Percentiles rank a stretch among this genome's conserved stretches.
These are phyloP conservation scores for Fraxinus americana DNA, from an alignment of 257 asterid species.

Conservation along the genomic window DNA sequence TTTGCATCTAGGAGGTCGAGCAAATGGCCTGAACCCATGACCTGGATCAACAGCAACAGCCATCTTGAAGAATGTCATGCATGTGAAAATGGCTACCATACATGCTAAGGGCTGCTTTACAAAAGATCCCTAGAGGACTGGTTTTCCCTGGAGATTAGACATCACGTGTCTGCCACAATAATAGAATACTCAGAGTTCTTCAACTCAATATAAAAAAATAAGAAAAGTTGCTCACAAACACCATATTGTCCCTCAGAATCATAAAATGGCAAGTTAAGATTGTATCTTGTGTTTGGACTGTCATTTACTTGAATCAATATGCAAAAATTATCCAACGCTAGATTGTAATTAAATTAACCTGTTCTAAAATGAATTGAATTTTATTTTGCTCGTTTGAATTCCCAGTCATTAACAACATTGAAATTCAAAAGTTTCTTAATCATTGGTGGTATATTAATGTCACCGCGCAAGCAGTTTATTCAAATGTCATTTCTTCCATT, in stretches of 20 bases:
- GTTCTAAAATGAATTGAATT: not conserved
- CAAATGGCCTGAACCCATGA: conserved; percentile 81
- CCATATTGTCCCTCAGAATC: not conserved
- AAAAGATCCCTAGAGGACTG: conserved; percentile 53
- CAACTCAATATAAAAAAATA: not conserved
- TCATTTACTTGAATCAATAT: not conserved
- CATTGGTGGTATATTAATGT: not conserved
- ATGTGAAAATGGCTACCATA: conserved; percentile 48
- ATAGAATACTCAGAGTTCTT: not conserved
- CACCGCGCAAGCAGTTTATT: not conserved
- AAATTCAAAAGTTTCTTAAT: not conserved
- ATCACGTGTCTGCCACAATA: conserved; percentile 57
- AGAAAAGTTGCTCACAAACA: not conserved
- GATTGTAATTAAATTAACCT: not conserved
- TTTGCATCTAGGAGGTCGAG: conserved; percentile 82
- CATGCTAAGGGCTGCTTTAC: conserved; percentile 71
- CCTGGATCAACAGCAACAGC: conserved; percentile 80
- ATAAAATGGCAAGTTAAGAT: not conserved
- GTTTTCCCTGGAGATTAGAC: conserved; percentile 80
- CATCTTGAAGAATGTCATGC: conserved; percentile 74
- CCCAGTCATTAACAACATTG: not conserved
- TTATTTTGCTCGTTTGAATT: not conserved
- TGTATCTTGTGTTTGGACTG: not conserved
- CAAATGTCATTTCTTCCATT: not conserved
- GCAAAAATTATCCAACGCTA: not conserved